Evolutionary conservation across 805 yeast genomes (phyloP).

Genomic region (Pichia pseudocactophila): DNA sequence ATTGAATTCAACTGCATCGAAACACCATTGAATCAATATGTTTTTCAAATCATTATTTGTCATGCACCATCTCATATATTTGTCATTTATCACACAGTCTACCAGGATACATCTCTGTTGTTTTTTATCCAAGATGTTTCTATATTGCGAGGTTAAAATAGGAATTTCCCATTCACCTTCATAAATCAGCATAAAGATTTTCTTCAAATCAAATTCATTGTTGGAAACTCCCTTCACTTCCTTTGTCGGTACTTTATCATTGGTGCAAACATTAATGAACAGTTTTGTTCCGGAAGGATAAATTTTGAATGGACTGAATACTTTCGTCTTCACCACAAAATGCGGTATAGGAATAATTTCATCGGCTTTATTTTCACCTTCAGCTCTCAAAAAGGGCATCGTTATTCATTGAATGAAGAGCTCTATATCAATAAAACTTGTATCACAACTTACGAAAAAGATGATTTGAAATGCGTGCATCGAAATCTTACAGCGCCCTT

Average conservation of each 20-base stretch:
- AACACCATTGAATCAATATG: constrained; percentile 73
- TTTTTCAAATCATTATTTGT: constrained; percentile 49
- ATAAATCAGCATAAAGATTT: constrained; percentile 54
- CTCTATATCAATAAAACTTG: too few species aligned
- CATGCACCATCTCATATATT: constrained; percentile 54
- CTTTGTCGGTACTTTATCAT: constrained; percentile 46
- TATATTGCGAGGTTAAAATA: constrained; percentile 52
- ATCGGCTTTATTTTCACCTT: not conserved
- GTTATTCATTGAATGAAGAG: not conserved
- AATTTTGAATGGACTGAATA: constrained; percentile 29
- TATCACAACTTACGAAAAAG: too few species aligned
- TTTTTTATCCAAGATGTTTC: constrained; percentile 55
- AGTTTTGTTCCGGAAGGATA: constrained; percentile 44
- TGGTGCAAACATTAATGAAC: constrained; percentile 71
- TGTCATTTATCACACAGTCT: constrained; percentile 70
- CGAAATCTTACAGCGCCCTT: too few species aligned
- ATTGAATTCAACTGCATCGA: constrained; percentile 60
- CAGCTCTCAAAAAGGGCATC: constrained; percentile 2
- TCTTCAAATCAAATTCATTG: constrained; percentile 41
- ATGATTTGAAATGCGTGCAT: too few species aligned
- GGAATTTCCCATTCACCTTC: constrained; percentile 83
- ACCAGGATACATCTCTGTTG: constrained; percentile 56
- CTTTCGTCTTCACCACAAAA: constrained; percentile 62
- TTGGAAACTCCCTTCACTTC: constrained; percentile 1
- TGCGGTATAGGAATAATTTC: constrained; percentile 47